Evolutionary conservation across 257 asterid species (phyloP).

Genomic region (Solanum tarijense): DNA sequence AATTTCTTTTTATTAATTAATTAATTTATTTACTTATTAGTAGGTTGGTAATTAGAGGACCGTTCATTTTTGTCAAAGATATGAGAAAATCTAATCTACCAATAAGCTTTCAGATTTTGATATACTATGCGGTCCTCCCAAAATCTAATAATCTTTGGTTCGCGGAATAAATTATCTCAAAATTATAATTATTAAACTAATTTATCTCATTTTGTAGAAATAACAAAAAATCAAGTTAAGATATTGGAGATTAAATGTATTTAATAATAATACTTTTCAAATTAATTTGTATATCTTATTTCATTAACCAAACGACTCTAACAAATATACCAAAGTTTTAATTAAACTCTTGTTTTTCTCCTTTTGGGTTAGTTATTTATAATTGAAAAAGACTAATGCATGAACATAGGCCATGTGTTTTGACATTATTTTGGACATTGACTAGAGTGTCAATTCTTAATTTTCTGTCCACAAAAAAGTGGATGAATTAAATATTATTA

Average conservation of each 20-base stretch:
- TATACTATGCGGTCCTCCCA: conserved; percentile 14
- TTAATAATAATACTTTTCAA: neutral
- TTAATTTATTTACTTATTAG: neutral
- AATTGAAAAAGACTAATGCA: neutral
- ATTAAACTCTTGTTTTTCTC: neutral
- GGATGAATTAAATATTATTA: neutral
- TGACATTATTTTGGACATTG: neutral
- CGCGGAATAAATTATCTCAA: neutral
- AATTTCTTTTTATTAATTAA: neutral
- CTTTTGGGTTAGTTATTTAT: too few relatives aligned
- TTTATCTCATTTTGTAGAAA: neutral
- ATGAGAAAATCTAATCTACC: conserved; percentile 20
- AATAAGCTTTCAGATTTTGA: conserved; percentile 21
- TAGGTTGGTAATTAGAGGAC: neutral
- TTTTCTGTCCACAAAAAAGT: neutral
- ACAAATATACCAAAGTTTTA: neutral
- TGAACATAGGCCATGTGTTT: neutral
- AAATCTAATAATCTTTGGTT: neutral
- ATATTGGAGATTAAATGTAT: too few relatives aligned
- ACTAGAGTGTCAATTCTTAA: neutral
- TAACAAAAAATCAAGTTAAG: neutral
- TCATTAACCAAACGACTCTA: neutral
- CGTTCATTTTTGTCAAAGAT: neutral
- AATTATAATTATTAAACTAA: neutral
- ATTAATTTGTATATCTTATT: neutral